phyloP scores from a whole-genome alignment of 108 stramenopile species.

The Cyclotella cryptica region DNA sequence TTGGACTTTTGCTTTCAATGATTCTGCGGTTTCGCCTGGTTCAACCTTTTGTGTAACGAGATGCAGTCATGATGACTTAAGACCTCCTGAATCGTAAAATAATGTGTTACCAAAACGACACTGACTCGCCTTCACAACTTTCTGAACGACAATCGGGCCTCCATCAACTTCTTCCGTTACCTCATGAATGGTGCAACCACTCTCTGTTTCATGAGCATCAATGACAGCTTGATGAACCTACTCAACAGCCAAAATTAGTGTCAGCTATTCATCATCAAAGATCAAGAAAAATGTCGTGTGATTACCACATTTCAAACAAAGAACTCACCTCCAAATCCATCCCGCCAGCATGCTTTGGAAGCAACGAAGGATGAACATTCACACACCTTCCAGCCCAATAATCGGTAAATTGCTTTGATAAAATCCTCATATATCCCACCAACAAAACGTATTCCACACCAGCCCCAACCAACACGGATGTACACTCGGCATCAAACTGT shows the following conservation, averaged over 20 bases:
- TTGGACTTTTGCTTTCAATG: constrained; percentile 96
- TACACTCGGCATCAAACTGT: constrained; percentile 94
- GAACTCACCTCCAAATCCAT: constrained; percentile 90
- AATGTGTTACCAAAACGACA: neutral
- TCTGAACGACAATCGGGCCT: constrained; percentile 96
- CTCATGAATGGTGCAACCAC: constrained; percentile 98
- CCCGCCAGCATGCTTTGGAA: constrained; percentile 98
- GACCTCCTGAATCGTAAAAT: neutral
- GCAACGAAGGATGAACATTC: constrained; percentile 99
- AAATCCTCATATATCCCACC: constrained; percentile 99
- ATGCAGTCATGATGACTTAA: neutral
- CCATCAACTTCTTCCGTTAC: constrained; percentile 98
- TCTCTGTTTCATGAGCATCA: constrained; percentile 90
- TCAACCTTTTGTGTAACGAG: constrained; percentile 57
- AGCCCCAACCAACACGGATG: constrained; percentile 84
- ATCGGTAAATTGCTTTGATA: constrained; percentile 87
- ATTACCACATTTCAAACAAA: constrained; percentile 3
- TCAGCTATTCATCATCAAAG: neutral
- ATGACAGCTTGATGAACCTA: constrained; percentile 97
- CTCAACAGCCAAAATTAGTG: neutral
- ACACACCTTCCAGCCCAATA: constrained; percentile 94
- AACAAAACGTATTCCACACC: constrained; percentile 94
- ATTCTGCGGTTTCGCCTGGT: constrained; percentile 91
- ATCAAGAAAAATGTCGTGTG: neutral
- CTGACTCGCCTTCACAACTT: constrained; percentile 56